phyloP scores from a whole-genome alignment of 2,329 filamentous ascomycete species.

The Dendryphion nanum region DNA sequence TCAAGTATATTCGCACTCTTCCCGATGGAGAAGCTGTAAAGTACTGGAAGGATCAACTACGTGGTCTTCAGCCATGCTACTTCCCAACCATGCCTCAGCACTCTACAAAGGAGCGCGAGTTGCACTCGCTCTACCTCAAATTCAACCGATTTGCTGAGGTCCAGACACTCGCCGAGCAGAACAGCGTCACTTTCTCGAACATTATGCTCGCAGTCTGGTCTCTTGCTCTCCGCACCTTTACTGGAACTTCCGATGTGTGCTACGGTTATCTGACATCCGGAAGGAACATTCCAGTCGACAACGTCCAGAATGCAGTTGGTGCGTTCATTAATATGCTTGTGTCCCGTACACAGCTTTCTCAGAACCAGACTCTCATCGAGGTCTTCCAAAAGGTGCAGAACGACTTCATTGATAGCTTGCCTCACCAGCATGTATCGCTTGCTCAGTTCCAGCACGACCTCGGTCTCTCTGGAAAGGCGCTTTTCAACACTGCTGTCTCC shows the following conservation, averaged over 20 bases:
- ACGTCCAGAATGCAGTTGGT: conserved; percentile 48
- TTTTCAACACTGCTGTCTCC: conserved; percentile 50
- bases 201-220: conserved; percentile 34
- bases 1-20: conserved; percentile 27
- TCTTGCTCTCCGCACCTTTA: conserved; percentile 29
- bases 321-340: conserved; percentile 45
- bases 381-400: conserved; percentile 27
- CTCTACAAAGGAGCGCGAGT: conserved; percentile 20
- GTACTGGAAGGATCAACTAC: conserved; percentile 33
- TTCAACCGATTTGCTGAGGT: conserved; percentile 30
- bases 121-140: conserved; percentile 27
- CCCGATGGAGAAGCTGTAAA: conserved; percentile 19
- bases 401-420: conserved; percentile 31
- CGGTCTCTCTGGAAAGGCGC: conserved; percentile 29
- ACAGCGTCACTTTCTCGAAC: conserved; percentile 30
- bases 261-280: conserved; percentile 39
- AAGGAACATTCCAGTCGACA: conserved; percentile 45
- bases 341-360: conserved; percentile 18
- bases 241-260: conserved; percentile 30
- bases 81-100: conserved; percentile 27
- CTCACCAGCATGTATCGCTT: conserved; percentile 34
- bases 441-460: conserved; percentile 51
- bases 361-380: conserved; percentile 14
- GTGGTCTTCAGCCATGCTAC: conserved; percentile 30
- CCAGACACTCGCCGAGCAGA: conserved; percentile 24